phyloP scores from a whole-genome alignment of 2,329 filamentous ascomycete species.

The Curvularia eragrostidis region DNA sequence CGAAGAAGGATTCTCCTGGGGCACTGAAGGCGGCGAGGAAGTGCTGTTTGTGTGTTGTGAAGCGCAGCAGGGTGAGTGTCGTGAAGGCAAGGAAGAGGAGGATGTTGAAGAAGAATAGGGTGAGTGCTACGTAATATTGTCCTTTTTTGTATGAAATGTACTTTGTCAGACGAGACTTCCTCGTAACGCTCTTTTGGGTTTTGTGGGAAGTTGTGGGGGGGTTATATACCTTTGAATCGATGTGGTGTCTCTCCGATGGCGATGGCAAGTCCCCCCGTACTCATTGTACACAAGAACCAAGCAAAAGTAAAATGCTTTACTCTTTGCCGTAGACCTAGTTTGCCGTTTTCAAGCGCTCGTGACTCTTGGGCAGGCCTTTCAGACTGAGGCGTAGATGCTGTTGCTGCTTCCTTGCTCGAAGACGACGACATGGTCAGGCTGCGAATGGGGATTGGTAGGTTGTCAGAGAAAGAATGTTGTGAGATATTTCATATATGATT shows the following conservation, averaged over 20 bases:
- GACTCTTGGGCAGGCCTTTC: not conserved
- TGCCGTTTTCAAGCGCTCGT: not conserved
- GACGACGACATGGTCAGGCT: not conserved
- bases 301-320: conserved; percentile 54
- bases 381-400: not conserved
- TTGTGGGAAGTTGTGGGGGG: not conserved
- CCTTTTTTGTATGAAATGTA: conserved; percentile 33
- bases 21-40: conserved; percentile 54
- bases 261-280: conserved; percentile 55
- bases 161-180: not conserved
- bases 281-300: conserved; percentile 56
- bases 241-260: conserved; percentile 53
- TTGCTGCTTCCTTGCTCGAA: not conserved
- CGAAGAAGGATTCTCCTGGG: conserved; percentile 57
- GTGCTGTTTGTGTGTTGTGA: conserved; percentile 49
- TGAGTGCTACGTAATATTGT: conserved; percentile 57
- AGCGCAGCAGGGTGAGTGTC: conserved; percentile 46
- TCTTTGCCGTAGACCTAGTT: conserved; percentile 28
- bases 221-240: conserved; percentile 39
- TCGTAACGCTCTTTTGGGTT: not conserved
- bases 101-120: conserved; percentile 59
- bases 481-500: not conserved
- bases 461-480: not conserved
- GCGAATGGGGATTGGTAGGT: not conserved
- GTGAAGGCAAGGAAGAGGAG: conserved; percentile 49